Base-by-base conservation (phyloP, 2,329 filamentous ascomycete genomes). In the Botrytis sinoallii region DNA sequence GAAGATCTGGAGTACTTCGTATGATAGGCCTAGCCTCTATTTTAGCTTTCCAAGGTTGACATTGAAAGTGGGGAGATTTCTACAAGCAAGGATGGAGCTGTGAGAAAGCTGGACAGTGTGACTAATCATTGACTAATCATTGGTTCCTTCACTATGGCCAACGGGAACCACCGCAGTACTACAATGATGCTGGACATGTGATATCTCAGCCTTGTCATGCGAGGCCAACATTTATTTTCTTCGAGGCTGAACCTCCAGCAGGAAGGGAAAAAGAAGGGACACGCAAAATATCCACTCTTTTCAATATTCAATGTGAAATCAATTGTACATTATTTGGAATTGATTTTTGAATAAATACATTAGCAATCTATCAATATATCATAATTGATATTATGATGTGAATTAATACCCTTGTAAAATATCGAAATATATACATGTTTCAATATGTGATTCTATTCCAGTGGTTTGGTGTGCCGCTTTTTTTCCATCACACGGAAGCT, bases 201-300 rank as follows among this genome's bases (percentile, higher is more conserved):
- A 68, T 29, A 55, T 55, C 18, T 68, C 65, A 68, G 65, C 46
- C 65, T 55, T 22, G 14, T 29, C 20, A 22, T 52, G 32, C 64
- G 22, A 67, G 64, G 64, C 64, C 64, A 16, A 29, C 46, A 67
- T 55, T 61, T 38, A 35, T 48, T 46, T 52, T 67, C 46, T 29
- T 67, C n/a, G 22, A 67, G 65, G 65, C 65, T 67, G 65, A 29
- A 29, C 6, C 10, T 40, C 40, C n/a, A 18, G n/a, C n/a, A 8
- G 4, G 52, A 29, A 55, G 25, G 14, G 18, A 29, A 52, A 55
- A 55, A 14, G 29, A 55, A 0, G n/a, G n/a, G 14, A 18, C 14
- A 6, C 14, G 10, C 25, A 55, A 16, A 16, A 18, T 12, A 25
- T 18, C 18, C 52, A 4, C 52, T 29, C 52, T 57, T 57, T 57